Evolutionary conservation across 192 early-diverging fungal species (phyloP), one percentile per base, ranked within the genome.

Genomic region (Backusella luteola): DNA sequence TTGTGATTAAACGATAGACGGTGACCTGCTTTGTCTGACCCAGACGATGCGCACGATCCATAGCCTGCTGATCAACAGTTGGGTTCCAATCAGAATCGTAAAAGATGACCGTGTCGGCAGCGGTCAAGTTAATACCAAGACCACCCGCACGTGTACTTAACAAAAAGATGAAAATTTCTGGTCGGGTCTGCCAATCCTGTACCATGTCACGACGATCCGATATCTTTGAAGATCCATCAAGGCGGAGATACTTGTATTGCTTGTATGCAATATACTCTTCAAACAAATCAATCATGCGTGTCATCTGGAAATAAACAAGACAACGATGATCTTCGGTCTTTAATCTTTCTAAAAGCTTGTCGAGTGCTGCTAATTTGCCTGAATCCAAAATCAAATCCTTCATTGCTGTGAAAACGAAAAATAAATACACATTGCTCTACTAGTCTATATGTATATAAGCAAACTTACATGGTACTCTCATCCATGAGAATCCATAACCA

Each of bases 41-140:
- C 52, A 95, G 75, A 77, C 94, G 87, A 84, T 95, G 94, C 6
- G 93, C 93, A 44, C 94, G 92, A 74, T 95, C 94, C 94, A 95
- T 95, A 21, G 94, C 94, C 79, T 96, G 94, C 79, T 95, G 94
- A 86, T 96, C 94, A 19, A 95, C 93, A 0, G 94, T 96, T 15
- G 94, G 94, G 76, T 96, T 96, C 94, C 94, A 96, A 80, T 96
- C 94, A 67, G 90, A 93, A 79, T 94, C 93, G 73, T 93, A 94
- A 84, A 94, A 95, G 74, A 95, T 94, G 9, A 95, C 93, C 4
- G 94, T 95, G 77, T 96, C 94, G 1, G 94, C 94, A 0, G 94
- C 94, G 2, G 95, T 96, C 81, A 95, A 90, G 73, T 97, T 97
- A 76, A 96, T 94, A 73, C 94, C 96, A 46, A 97, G 83, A 7